A percentile compares a stretch with the other conserved stretches of the same genome.
phyloP scores from a whole-genome alignment of 2,329 filamentous ascomycete genomes.

The Gnomoniopsis smithogilvyi region DNA sequence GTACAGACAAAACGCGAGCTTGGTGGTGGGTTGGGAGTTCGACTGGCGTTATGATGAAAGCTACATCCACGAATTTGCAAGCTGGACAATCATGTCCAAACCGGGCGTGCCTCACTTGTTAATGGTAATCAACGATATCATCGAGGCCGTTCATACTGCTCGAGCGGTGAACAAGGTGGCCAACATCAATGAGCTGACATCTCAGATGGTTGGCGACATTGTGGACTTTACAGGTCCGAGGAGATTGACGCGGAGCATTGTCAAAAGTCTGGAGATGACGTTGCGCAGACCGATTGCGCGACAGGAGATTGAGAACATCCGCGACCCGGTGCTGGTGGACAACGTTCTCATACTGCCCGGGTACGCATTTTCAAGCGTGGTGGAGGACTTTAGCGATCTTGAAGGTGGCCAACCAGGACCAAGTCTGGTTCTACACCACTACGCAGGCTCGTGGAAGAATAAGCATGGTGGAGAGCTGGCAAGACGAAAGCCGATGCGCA shows the following conservation, averaged over 20 bases:
- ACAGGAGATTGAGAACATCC: not conserved
- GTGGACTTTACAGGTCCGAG: constrained; percentile 19
- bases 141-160: not conserved
- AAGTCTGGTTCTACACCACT: constrained; percentile 14
- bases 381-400: not conserved
- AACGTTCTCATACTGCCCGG: constrained; percentile 3
- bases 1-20: constrained; percentile 8
- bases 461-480: constrained; percentile 9
- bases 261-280: constrained; percentile 5
- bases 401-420: not conserved
- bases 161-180: not conserved
- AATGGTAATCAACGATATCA: constrained; percentile 18
- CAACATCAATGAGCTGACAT: constrained; percentile 9
- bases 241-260: constrained; percentile 16
- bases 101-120: constrained; percentile 17
- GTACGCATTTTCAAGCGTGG: not conserved
- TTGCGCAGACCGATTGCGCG: not conserved
- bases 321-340: not conserved
- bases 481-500: not conserved
- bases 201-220: constrained; percentile 18
- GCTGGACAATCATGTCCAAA: constrained; percentile 19
- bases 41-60: constrained; percentile 19
- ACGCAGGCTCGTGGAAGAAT: constrained; percentile 17
- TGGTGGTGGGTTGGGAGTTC: constrained; percentile 29
- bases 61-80: constrained; percentile 18